Evolutionary conservation across 2,329 filamentous ascomycete species (phyloP).

Genomic region (Cercospora sesami): DNA sequence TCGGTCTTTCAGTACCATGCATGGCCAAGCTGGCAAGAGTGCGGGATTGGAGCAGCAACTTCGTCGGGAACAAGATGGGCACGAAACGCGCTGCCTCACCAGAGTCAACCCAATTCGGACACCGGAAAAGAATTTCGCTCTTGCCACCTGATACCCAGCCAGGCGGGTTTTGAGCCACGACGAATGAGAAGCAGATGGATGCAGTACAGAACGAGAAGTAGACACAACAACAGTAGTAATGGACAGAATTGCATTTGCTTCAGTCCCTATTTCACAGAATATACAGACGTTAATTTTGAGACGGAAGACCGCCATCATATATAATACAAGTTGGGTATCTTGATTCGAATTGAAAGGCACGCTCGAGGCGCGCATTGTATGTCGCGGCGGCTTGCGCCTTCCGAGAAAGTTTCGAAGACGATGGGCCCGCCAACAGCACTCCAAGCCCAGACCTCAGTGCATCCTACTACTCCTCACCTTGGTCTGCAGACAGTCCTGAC

Average conservation of each 20-base stretch:
- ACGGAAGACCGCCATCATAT: not conserved
- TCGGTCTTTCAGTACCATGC: slow-evolving; percentile 59
- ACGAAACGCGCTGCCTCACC: slow-evolving; percentile 3
- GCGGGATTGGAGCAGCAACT: slow-evolving; percentile 71
- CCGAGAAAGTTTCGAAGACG: not conserved
- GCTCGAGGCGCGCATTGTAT: not conserved
- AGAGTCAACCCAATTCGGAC: not conserved
- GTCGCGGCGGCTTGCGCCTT: not conserved
- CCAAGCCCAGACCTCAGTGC: not conserved
- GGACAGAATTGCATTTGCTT: not conserved
- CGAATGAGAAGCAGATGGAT: not conserved
- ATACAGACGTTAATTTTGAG: not conserved
- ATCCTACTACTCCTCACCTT: slow-evolving; percentile 8
- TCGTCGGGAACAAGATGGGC: slow-evolving; percentile 53
- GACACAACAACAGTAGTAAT: not conserved
- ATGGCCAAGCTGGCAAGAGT: slow-evolving; percentile 65
- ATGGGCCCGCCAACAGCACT: not conserved
- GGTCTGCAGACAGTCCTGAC: slow-evolving; percentile 18
- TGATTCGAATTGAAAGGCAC: not conserved
- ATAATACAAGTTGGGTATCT: slow-evolving; percentile 9
- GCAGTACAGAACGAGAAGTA: not conserved
- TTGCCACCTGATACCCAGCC: slow-evolving; percentile 39
- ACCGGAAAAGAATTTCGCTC: slow-evolving; percentile 17
- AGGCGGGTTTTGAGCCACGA: slow-evolving; percentile 2
- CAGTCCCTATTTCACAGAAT: not conserved